phyloP scores from a whole-genome alignment of 257 asterid genomes.

The Ophiorrhiza pumila region DNA sequence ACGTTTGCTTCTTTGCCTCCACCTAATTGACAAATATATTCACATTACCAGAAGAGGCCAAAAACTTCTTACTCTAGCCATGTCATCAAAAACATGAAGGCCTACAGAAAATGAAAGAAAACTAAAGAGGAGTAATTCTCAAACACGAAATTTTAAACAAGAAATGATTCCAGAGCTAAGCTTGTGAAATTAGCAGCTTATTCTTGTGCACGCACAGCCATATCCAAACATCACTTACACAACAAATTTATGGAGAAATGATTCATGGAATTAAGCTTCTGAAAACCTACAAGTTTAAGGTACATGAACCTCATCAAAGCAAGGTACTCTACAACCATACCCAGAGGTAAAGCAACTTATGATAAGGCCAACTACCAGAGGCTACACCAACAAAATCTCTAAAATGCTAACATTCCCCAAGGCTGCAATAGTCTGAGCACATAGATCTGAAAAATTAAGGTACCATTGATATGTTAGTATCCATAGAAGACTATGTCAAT shows the following conservation, averaged over 20 bases:
- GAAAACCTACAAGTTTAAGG: not conserved
- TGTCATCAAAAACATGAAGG: no score
- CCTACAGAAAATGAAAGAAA: not conserved
- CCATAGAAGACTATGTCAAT: not conserved
- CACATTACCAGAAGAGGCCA: not conserved
- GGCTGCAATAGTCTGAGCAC: not conserved
- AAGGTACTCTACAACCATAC: not conserved
- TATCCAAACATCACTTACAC: not conserved
- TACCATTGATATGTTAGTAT: not conserved
- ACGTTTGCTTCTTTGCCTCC: slow-evolving; percentile 81
- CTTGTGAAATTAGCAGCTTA: not conserved
- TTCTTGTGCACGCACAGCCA: not conserved
- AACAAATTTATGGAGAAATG: not conserved
- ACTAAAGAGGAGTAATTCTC: not conserved
- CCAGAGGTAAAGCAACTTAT: not conserved
- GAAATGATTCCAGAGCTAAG: not conserved
- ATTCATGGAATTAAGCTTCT: not conserved
- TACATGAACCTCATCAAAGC: not conserved
- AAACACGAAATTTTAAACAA: not conserved
- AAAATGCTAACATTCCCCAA: not conserved
- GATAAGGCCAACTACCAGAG: not conserved
- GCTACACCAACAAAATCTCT: no score
- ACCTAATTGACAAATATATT: slow-evolving; percentile 46
- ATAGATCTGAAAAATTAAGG: not conserved
- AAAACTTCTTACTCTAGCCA: not conserved